Evolutionary conservation across 768 basidiomycete genomes (phyloP).

Genomic region (Hygrophoropsis aurantiaca): DNA sequence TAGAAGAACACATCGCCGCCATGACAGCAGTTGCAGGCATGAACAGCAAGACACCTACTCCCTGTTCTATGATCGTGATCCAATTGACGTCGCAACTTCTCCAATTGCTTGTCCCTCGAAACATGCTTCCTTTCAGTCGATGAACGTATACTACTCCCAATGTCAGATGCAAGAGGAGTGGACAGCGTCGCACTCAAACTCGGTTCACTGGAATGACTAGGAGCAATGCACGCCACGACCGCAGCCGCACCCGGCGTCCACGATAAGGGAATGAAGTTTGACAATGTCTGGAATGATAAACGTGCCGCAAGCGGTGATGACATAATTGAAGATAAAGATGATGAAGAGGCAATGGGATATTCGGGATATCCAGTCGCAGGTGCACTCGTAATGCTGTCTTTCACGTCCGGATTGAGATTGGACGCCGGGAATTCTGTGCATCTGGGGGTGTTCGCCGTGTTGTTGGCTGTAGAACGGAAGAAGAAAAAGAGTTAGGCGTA

Average conservation of each 20-base stretch:
- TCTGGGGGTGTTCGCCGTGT: conserved; percentile 34
- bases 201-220: conserved; percentile 13
- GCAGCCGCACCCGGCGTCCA: conserved; percentile 45
- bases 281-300: conserved; percentile 58
- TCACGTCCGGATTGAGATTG: conserved; percentile 27
- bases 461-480: conserved; percentile 35
- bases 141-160: conserved; percentile 9
- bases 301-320: conserved; percentile 54
- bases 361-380: conserved; percentile 21
- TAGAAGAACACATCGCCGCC: conserved; percentile 23
- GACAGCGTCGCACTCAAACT: conserved; percentile 10
- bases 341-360: conserved; percentile 27
- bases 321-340: conserved; percentile 49
- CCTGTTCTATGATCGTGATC: conserved; percentile 33
- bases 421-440: conserved; percentile 31
- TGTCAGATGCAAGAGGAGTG: conserved; percentile 9
- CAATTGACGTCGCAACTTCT: conserved; percentile 58
- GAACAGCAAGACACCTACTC: conserved; percentile 20
- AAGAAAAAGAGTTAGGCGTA: conserved; percentile 58
- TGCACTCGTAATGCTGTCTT: conserved; percentile 23
- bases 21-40: conserved; percentile 29
- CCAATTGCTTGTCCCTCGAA: conserved; percentile 65
- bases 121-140: conserved; percentile 43
- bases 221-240: conserved; percentile 21
- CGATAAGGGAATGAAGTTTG: conserved; percentile 58